Evolutionary conservation across 2,329 filamentous ascomycete species (phyloP).

Genomic region (Colletotrichum phormii): DNA sequence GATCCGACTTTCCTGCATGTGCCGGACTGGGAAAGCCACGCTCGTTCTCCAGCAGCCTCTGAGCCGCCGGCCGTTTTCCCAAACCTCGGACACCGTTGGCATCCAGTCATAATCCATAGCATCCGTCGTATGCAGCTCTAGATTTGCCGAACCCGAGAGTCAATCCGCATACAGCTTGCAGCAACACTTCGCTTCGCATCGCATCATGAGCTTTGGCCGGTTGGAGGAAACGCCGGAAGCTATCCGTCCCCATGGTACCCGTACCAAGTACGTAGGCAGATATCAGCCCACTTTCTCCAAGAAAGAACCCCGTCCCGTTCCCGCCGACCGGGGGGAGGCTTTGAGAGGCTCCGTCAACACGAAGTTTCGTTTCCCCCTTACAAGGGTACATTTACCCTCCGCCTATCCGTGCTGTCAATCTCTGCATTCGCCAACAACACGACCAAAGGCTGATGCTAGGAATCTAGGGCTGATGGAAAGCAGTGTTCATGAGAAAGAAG

Average conservation of each 20-base stretch:
- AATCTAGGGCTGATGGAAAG: neutral
- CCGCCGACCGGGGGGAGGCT: conserved; percentile 13
- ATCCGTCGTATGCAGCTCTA: neutral
- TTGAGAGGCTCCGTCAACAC: neutral
- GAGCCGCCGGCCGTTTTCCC: conserved; percentile 1
- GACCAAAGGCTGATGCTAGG: neutral
- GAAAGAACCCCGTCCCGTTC: neutral
- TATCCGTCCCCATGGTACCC: neutral
- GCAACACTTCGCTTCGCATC: neutral
- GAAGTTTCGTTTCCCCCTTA: neutral
- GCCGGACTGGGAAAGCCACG: neutral
- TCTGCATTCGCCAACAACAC: neutral
- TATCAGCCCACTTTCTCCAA: conserved; percentile 31
- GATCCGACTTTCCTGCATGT: neutral
- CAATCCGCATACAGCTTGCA: neutral
- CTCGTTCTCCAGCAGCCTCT: neutral
- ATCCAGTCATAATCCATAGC: neutral
- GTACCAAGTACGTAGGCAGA: neutral
- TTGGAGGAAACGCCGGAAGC: neutral
- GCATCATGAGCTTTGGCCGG: neutral
- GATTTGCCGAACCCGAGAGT: neutral
- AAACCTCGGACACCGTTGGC: neutral
- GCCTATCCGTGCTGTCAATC: no score
- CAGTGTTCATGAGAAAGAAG: neutral
- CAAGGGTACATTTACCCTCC: neutral